Base-by-base conservation (phyloP, 2,329 filamentous ascomycete species). In the Zarea fungicola region DNA sequence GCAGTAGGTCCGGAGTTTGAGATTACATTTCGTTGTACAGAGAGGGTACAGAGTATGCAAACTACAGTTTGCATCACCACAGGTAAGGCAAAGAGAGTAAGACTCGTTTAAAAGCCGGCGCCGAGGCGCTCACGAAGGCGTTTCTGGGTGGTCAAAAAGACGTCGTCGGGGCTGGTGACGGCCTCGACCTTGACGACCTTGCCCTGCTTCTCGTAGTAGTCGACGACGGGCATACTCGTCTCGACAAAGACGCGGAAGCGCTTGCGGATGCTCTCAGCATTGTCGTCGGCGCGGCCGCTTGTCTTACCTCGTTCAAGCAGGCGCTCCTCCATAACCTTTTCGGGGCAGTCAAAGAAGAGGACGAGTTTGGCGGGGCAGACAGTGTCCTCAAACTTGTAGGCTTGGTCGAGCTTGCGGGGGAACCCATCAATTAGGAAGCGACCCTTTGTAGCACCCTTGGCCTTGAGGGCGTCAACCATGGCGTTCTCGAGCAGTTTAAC, bases 351-450 rank as follows among this genome's bases (percentile, higher is more conserved):
- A 65, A 91, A 92, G 76, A 99, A 99, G 53, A 99, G 77, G 4
- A 95, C 93, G 61, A 95, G 84, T 65, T 81, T 80, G 50, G 87
- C 88, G 10, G 83, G 84, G 62, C 89, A 93, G 42, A 99, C 92
- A 5, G 84, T 78, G 66, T 89, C 80, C 73, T 99, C 93, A 65
- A 99, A 99, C 70, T 89, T 91, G 56, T 89, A 67, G 13, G 92
- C 93, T 77, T 99, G 93, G 74, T 97, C 93, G 75, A 97, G 87
- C 75, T 99, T 96, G 60, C 93, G 83, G 26, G 93, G 93, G 75
- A 97, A 99, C 11, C 93, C 86, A 66, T 83, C 80, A 58, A 84
- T 82, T 49, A 85, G 71, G 75, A 97, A 97, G 60, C 87, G 83
- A 46, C 79, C 79, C 65, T 82, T 84, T 55, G 63, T 62, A 46